A percentile compares a stretch with the other conserved stretches of the same genome.
These are phyloP conservation scores for Anthracocystis panici-leucophaei DNA, from an alignment of 1,284 basidiomycete genomes.

Conservation along the genomic window DNA sequence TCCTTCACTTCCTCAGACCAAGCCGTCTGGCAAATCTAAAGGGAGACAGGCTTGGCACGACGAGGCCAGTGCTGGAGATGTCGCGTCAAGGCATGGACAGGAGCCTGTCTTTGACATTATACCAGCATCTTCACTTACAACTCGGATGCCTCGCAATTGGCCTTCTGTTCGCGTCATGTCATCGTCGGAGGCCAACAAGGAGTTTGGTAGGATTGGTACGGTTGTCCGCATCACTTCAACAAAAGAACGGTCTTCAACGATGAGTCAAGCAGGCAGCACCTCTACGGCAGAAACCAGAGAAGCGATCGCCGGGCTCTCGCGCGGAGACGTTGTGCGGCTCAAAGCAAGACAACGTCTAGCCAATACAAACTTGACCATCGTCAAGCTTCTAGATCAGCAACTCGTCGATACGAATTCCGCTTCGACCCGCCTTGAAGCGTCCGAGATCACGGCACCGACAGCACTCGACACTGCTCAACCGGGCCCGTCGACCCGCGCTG, in stretches of 20 bases:
- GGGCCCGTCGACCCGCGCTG: background rate
- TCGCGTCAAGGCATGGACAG: background rate
- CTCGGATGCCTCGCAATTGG: constrained; percentile 36
- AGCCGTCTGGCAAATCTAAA: background rate
- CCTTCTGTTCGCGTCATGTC: constrained; percentile 45
- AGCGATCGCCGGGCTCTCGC: constrained; percentile 34
- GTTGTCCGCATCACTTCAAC: constrained; percentile 23
- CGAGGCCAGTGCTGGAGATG: background rate
- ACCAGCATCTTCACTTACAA: constrained; percentile 13
- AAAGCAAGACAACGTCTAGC: constrained; percentile 41
- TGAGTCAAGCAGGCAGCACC: too few species aligned
- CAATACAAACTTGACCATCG: constrained; percentile 15
- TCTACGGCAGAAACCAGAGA: constrained; percentile 8
- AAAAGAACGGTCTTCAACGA: too few species aligned
- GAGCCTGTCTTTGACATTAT: constrained; percentile 40
- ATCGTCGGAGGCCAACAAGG: constrained; percentile 37
- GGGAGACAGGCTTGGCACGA: constrained; percentile 9
- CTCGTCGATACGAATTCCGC: background rate
- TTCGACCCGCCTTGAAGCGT: background rate
- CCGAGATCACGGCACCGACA: constrained; percentile 14
- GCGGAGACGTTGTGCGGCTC: constrained; percentile 39
- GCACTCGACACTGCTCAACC: too few species aligned
- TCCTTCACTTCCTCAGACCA: background rate
- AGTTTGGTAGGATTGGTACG: constrained; percentile 38
- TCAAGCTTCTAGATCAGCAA: constrained; percentile 12